Evolutionary conservation across 2,329 filamentous ascomycete genomes (phyloP).

Genomic region (Clonostachys rosea): DNA sequence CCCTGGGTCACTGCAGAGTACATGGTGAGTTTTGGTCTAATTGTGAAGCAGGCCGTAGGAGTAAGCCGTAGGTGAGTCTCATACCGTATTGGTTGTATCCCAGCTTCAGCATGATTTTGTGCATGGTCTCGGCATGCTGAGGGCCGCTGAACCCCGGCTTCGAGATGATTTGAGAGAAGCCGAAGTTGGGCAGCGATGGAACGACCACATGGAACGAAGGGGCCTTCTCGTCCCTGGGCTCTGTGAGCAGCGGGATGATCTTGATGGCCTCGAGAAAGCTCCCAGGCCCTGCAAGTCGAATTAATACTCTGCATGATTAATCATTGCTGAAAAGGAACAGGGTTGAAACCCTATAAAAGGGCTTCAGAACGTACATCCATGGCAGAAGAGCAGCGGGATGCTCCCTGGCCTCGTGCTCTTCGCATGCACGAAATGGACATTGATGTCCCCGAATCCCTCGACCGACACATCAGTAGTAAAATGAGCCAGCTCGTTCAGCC

Average conservation of each 20-base stretch:
- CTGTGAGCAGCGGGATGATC: slow-evolving; percentile 44
- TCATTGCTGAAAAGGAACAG: neutral
- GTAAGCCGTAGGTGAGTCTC: neutral
- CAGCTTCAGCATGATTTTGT: slow-evolving; percentile 65
- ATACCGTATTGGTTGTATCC: slow-evolving; percentile 42
- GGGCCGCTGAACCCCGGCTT: slow-evolving; percentile 21
- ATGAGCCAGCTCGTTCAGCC: slow-evolving; percentile 55
- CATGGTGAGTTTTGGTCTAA: slow-evolving; percentile 5
- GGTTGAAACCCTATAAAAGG: neutral
- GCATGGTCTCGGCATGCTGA: slow-evolving; percentile 47
- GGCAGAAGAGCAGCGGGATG: slow-evolving; percentile 63
- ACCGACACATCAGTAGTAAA: slow-evolving; percentile 45
- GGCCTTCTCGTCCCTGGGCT: slow-evolving; percentile 17
- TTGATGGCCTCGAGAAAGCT: slow-evolving; percentile 64
- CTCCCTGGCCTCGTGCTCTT: slow-evolving; percentile 41
- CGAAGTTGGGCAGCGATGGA: slow-evolving; percentile 52
- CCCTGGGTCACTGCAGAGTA: slow-evolving; percentile 40
- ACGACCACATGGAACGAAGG: slow-evolving; percentile 51
- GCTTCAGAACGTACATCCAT: slow-evolving; percentile 44
- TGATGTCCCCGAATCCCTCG: slow-evolving; percentile 51
- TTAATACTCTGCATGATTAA: neutral
- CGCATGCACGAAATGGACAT: slow-evolving; percentile 63
- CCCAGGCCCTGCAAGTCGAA: slow-evolving; percentile 47
- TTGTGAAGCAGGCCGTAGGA: too few relatives aligned
- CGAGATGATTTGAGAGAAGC: slow-evolving; percentile 19